phyloP scores from a whole-genome alignment of 768 basidiomycete genomes.

The Lactarius hatsudake region DNA sequence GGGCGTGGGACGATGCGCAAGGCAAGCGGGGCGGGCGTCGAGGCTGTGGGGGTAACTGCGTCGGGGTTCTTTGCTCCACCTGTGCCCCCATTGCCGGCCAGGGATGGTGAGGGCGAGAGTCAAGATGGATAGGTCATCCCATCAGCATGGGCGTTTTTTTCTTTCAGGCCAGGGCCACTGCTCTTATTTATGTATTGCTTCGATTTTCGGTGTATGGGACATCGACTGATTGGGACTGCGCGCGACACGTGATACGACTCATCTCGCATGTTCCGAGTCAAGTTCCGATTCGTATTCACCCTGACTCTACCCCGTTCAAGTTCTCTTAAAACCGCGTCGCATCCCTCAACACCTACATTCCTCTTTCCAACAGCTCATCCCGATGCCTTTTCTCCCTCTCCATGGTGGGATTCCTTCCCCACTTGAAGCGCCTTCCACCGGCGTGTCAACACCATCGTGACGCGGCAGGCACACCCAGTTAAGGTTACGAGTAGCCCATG shows the following conservation, averaged over 20 bases:
- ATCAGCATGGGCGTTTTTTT: not conserved
- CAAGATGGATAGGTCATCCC: constrained; percentile 1
- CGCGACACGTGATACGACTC: constrained; percentile 18
- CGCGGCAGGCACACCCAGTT: not conserved
- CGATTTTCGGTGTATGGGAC: not conserved
- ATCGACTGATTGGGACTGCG: not conserved
- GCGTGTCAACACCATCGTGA: not conserved
- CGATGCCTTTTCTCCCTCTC: not conserved
- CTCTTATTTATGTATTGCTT: constrained; percentile 3
- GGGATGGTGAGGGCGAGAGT: constrained; percentile 8
- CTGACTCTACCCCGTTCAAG: not conserved
- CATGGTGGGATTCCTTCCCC: not conserved
- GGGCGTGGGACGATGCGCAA: constrained; percentile 62
- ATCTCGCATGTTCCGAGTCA: constrained; percentile 8
- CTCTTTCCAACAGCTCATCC: not conserved
- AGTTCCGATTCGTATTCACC: constrained; percentile 11
- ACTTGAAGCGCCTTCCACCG: not conserved
- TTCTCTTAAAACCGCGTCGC: not conserved
- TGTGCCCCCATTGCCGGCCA: constrained; percentile 7
- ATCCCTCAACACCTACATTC: not conserved
- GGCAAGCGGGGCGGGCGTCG: constrained; percentile 67
- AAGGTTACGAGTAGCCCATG: not conserved
- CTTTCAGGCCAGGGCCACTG: not conserved
- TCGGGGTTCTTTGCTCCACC: constrained; percentile 65
- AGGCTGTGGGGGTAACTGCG: constrained; percentile 72